phyloP scores from a whole-genome alignment of 768 basidiomycete genomes.

The Trametes cinnabarina region DNA sequence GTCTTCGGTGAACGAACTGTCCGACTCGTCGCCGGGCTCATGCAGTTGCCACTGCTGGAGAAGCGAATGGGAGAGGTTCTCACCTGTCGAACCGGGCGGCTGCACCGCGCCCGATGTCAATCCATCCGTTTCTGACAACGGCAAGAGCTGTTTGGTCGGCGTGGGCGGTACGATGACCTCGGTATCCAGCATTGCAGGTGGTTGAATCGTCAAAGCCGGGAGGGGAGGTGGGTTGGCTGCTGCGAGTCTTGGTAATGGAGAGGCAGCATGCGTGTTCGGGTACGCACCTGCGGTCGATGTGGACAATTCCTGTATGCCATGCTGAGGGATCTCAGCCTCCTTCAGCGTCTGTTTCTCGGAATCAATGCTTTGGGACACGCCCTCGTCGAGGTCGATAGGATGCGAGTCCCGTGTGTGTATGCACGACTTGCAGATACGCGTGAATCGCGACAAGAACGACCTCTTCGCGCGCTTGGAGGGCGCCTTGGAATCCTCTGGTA shows the following conservation, averaged over 20 bases:
- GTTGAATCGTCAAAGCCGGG: conserved; percentile 14
- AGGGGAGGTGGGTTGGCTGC: conserved; percentile 13
- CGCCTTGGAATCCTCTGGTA: conserved; percentile 24
- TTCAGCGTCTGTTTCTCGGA: conserved; percentile 23
- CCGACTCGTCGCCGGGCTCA: conserved; percentile 49
- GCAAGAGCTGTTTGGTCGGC: conserved; percentile 45
- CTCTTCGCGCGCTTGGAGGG: conserved; percentile 39
- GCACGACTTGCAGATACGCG: conserved; percentile 64
- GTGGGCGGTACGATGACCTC: conserved; percentile 48
- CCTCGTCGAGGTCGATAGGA: conserved; percentile 40
- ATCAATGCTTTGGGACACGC: conserved; percentile 30
- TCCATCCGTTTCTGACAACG: conserved; percentile 78
- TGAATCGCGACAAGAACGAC: conserved; percentile 57
- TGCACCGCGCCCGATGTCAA: conserved; percentile 91
- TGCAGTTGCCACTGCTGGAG: conserved; percentile 23
- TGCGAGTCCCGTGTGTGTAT: conserved; percentile 50
- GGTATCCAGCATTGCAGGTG: conserved; percentile 27
- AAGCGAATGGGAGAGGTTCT: conserved; percentile 34
- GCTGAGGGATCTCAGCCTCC: conserved; percentile 18
- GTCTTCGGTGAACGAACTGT: conserved; percentile 65
- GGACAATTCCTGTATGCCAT: conserved; percentile 22
- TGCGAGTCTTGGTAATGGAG: not conserved
- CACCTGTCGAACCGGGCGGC: conserved; percentile 79
- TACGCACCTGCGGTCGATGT: conserved; percentile 22
- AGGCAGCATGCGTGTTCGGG: not conserved